Evolutionary conservation across 2,329 filamentous ascomycete genomes (phyloP), one percentile per base, ranked within the genome.

Genomic region (Cladosporium sp.): DNA sequence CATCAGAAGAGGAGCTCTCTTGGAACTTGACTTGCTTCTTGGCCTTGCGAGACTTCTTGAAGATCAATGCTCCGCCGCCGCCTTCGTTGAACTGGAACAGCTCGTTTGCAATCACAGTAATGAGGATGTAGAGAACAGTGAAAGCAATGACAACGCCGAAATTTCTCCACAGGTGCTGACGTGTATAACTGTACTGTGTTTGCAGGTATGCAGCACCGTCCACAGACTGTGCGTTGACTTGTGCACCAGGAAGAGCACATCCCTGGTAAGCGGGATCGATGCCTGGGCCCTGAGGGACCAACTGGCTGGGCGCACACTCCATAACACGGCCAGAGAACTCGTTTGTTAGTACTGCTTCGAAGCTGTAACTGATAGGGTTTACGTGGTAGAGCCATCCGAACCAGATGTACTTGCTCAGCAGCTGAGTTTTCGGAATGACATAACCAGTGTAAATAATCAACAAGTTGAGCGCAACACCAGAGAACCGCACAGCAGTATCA

Each of bases 71-170:
- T 61, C 89, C 90, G n/a, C 88, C 88, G 6, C 87, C 90, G 18
- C 80, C 80, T 1, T 81, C 79, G 24, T 84, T 81, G 73, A 92
- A 91, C 18, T 84, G 85, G 71, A 93, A 83, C 0, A 86, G 71
- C 72, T 96, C 92, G 18, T 89, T 88, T 0, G 88, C 90, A 26
- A 90, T 70, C 5, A 90, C 84, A 0, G 91, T 94, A 34, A 94
- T 78, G 12, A 88, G 70, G 14, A 96, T 85, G 73, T 94, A 96
- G 5, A 92, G 83, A 0, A 92, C 82, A 1, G 87, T 86, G 70
- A 92, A 95, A 0, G 89, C 91, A 70, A 93, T 87, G 1, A 95
- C 78, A 3, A 93, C 88, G 36, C 90, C 91, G 72, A 91, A 92
- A 75, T 94, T 93, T 3, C 91, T 87, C 82, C 88, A 90, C 0